Conservation (phyloP, 1,139 yeast species). For the Entelexis sorbosivorans region DNA sequence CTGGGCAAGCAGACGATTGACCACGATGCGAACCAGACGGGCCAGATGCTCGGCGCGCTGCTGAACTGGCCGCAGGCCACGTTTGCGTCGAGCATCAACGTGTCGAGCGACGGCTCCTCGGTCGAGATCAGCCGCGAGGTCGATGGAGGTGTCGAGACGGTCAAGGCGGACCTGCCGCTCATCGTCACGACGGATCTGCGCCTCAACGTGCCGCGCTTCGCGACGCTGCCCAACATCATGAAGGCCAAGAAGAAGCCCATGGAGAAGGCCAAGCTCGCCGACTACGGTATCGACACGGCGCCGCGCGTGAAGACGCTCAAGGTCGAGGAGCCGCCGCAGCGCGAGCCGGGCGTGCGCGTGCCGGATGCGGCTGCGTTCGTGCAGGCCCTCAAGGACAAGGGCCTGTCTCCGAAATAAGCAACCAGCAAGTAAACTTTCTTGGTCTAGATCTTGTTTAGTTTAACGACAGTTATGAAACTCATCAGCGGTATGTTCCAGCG, state of each 20-base stretch:
- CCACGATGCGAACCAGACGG: slow-evolving; percentile 92
- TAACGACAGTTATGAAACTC: slow-evolving; percentile 6
- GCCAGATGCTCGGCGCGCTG: slow-evolving; percentile 91
- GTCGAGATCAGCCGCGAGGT: slow-evolving; percentile 81
- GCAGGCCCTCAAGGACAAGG: slow-evolving; percentile 55
- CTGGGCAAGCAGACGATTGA: slow-evolving; percentile 96
- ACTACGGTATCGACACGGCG: slow-evolving; percentile 54
- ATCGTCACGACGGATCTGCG: slow-evolving; percentile 87
- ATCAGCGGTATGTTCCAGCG: too few relatives aligned
- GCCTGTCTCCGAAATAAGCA: slow-evolving; percentile 6
- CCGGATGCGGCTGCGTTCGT: slow-evolving; percentile 72
- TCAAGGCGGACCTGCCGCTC: slow-evolving; percentile 69
- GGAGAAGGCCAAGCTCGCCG: slow-evolving; percentile 56
- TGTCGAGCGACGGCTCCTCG: slow-evolving; percentile 41
- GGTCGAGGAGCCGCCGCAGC: slow-evolving; percentile 75
- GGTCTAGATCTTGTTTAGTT: background rate
- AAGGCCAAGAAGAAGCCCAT: slow-evolving; percentile 96
- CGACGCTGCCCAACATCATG: slow-evolving; percentile 89
- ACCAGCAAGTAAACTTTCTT: background rate
- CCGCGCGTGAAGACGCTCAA: slow-evolving; percentile 58
- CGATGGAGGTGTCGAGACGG: slow-evolving; percentile 87
- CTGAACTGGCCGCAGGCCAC: slow-evolving; percentile 98
- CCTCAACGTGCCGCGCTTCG: slow-evolving; percentile 88
- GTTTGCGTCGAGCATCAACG: slow-evolving; percentile 77
- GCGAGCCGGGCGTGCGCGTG: slow-evolving; percentile 75